Conservation (phyloP, 2,329 filamentous ascomycete species). For the Mariannaea sp. region DNA sequence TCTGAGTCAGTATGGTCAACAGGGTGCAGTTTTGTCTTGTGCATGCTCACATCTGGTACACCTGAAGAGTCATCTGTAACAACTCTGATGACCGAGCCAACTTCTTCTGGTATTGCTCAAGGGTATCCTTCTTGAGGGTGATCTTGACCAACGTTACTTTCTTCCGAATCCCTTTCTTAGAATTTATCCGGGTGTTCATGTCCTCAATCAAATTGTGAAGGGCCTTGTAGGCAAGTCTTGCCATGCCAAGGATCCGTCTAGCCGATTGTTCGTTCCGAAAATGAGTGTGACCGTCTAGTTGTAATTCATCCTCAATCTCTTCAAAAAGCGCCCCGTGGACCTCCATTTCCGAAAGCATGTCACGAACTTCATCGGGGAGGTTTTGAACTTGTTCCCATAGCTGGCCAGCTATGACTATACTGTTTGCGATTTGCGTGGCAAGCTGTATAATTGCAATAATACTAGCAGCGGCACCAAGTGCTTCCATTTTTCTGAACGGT, state of each 20-base stretch:
- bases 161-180: constrained; percentile 19
- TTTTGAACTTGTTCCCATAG: constrained; percentile 36
- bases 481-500: not conserved
- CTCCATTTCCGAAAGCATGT: constrained; percentile 29
- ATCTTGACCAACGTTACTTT: constrained; percentile 29
- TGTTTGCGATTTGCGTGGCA: constrained; percentile 27
- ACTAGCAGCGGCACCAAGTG: constrained; percentile 30
- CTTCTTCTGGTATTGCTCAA: constrained; percentile 24
- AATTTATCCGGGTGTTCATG: constrained; percentile 18
- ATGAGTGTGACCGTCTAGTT: constrained; percentile 2
- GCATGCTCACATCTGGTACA: constrained; percentile 29
- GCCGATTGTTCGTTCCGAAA: constrained; percentile 12
- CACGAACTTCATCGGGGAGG: constrained; percentile 28
- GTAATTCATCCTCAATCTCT: constrained; percentile 22
- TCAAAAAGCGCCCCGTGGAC: constrained; percentile 22
- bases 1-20: not conserved
- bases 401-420: constrained; percentile 26
- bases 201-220: constrained; percentile 26
- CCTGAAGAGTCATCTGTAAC: constrained; percentile 23
- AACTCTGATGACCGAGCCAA: constrained; percentile 22
- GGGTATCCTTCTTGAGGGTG: constrained; percentile 24
- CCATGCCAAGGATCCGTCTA: constrained; percentile 10
- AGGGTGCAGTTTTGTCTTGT: not conserved
- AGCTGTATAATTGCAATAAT: constrained; percentile 35
- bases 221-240: constrained; percentile 15